These are phyloP conservation scores for Lachnellula suecica DNA, from an alignment of 2,329 filamentous ascomycete genomes.

Conservation along the genomic window DNA sequence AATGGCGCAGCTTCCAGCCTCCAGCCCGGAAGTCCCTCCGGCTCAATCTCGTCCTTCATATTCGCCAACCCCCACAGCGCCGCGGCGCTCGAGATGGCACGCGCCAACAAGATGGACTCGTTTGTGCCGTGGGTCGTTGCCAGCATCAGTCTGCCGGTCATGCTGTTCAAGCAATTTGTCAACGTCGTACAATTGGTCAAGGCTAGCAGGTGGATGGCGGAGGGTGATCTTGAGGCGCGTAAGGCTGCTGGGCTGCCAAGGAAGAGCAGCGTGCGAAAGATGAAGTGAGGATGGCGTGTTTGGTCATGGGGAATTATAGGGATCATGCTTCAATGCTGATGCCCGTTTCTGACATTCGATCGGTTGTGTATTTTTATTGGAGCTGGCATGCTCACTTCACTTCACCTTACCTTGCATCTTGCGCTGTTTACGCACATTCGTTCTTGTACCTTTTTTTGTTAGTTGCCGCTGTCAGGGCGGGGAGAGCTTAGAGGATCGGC, in stretches of 20 bases:
- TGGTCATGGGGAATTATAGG: not conserved
- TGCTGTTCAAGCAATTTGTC: conserved; percentile 89
- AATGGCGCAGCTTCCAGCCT: no score
- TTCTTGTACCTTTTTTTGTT: conserved; percentile 16
- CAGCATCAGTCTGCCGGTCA: conserved; percentile 77
- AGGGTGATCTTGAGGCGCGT: conserved; percentile 77
- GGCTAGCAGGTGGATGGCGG: conserved; percentile 86
- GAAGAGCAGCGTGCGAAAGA: conserved; percentile 34
- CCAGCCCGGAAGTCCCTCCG: conserved; percentile 67
- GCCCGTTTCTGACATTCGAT: conserved; percentile 9
- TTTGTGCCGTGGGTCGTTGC: conserved; percentile 78
- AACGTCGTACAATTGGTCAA: conserved; percentile 94
- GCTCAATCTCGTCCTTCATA: conserved; percentile 68
- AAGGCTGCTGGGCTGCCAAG: conserved; percentile 53
- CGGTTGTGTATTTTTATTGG: conserved; percentile 21
- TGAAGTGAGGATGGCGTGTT: conserved; percentile 15
- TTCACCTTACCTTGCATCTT: conserved; percentile 2
- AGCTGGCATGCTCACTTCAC: conserved; percentile 9
- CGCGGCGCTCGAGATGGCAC: conserved; percentile 85
- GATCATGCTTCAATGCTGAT: not conserved
- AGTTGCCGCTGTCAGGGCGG: conserved; percentile 18
- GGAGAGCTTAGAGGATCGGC: conserved; percentile 14
- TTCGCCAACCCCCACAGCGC: conserved; percentile 91
- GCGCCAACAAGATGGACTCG: conserved; percentile 89
- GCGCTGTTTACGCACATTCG: conserved; percentile 7